These are phyloP conservation scores for Fusarium succisae DNA, from an alignment of 2,329 filamentous ascomycete genomes.

Conservation along the genomic window DNA sequence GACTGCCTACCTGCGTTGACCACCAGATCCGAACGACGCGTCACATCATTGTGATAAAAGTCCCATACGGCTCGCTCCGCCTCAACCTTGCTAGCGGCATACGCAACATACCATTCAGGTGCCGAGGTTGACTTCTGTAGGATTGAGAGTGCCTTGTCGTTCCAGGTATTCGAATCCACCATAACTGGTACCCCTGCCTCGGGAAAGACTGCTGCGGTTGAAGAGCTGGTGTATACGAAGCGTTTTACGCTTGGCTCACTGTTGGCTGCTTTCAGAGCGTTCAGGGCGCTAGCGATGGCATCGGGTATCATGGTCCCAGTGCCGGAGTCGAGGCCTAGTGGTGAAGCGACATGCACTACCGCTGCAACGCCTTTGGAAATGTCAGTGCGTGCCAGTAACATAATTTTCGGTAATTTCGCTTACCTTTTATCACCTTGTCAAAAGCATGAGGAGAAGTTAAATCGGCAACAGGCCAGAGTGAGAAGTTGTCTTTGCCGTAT, in stretches of 20 bases:
- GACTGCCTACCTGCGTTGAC: conserved; percentile 21
- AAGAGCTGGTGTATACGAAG: neutral
- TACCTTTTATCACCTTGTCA: neutral
- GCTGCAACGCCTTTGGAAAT: neutral
- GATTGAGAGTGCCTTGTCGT: conserved; percentile 42
- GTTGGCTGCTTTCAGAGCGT: neutral
- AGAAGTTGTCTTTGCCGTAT: neutral
- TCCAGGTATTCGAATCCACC: conserved; percentile 41
- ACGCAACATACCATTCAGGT: conserved; percentile 33
- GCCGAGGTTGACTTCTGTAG: neutral
- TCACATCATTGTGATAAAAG: conserved; percentile 28
- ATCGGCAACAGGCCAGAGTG: neutral
- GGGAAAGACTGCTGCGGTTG: neutral
- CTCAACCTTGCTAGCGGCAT: conserved; percentile 49
- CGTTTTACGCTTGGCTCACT: neutral
- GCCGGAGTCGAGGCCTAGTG: neutral
- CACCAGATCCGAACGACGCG: conserved; percentile 35
- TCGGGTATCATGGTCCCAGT: neutral
- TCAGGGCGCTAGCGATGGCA: neutral
- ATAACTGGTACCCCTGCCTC: neutral
- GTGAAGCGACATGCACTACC: neutral
- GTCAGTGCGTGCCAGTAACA: neutral
- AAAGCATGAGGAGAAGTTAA: neutral
- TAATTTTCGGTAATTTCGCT: accelerated
- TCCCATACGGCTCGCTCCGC: conserved; percentile 49